phyloP scores from a whole-genome alignment of 371 early-diverging fungal genomes.

The Circinella minor region DNA sequence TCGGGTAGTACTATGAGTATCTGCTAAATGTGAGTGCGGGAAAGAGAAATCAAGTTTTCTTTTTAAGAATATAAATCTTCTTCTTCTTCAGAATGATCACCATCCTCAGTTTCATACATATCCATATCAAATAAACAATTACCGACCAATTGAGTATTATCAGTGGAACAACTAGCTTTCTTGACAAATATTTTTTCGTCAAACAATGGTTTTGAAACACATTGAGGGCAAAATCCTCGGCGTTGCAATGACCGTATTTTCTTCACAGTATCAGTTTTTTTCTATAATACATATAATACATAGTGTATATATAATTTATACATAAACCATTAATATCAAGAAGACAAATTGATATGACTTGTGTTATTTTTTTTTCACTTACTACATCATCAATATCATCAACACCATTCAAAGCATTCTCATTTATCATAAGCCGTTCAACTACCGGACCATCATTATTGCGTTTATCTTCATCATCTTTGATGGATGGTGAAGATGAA shows the following conservation, averaged over 20 bases:
- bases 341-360: no score
- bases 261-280: background rate
- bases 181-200: background rate
- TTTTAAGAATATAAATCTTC: no score
- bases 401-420: no score
- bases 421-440: background rate
- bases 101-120: background rate
- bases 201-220: slow-evolving; percentile 1
- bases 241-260: background rate
- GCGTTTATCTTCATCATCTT: background rate
- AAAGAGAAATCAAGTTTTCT: no score
- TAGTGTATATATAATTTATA: no score
- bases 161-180: background rate
- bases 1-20: no score
- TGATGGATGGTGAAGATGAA: background rate
- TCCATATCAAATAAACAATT: no score
- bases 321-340: no score
- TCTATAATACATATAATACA: no score
- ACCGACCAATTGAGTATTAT: background rate
- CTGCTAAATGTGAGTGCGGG: no score
- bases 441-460: background rate
- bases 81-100: no score
- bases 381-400: background rate
- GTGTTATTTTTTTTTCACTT: background rate
- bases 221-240: background rate